Conservation (phyloP, 2,329 filamentous ascomycete genomes). For the Pyrenophora teres region DNA sequence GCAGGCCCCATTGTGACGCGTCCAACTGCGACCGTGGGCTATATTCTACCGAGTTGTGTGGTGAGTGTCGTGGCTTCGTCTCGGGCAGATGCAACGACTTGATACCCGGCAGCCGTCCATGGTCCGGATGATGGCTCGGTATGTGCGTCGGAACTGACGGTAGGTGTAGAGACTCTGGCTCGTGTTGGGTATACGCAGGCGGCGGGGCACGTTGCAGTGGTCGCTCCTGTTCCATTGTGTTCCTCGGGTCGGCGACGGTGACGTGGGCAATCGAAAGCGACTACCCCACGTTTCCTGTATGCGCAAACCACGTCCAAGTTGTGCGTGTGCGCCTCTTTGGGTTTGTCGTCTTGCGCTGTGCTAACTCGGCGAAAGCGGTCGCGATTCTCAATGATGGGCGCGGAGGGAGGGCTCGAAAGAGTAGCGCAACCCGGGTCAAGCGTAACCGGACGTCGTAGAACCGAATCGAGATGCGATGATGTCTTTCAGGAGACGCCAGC, state of each 20-base stretch:
- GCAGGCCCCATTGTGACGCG: slow-evolving; percentile 31
- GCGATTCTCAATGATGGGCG: slow-evolving; percentile 7
- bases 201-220: slow-evolving; percentile 48
- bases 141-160: slow-evolving; percentile 50
- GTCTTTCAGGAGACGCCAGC: slow-evolving; percentile 14
- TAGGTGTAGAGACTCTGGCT: slow-evolving; percentile 48
- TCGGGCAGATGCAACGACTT: slow-evolving; percentile 50
- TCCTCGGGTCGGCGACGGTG: neutral
- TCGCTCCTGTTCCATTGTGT: slow-evolving; percentile 39
- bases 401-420: slow-evolving; percentile 19
- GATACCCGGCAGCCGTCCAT: slow-evolving; percentile 50
- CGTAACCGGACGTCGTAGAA: slow-evolving; percentile 15
- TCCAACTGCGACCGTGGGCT: slow-evolving; percentile 38
- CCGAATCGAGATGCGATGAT: slow-evolving; percentile 19
- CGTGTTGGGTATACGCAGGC: slow-evolving; percentile 51
- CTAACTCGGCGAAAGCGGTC: slow-evolving; percentile 16
- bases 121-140: slow-evolving; percentile 24
- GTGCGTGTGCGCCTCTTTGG: neutral
- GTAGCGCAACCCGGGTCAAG: slow-evolving; percentile 19
- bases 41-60: slow-evolving; percentile 41
- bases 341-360: neutral
- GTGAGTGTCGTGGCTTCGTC: slow-evolving; percentile 30
- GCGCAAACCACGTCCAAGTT: neutral
- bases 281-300: slow-evolving; percentile 16
- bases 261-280: slow-evolving; percentile 2